Evolutionary conservation across 2,329 filamentous ascomycete genomes (phyloP).

Genomic region (Scorias spongiosa): DNA sequence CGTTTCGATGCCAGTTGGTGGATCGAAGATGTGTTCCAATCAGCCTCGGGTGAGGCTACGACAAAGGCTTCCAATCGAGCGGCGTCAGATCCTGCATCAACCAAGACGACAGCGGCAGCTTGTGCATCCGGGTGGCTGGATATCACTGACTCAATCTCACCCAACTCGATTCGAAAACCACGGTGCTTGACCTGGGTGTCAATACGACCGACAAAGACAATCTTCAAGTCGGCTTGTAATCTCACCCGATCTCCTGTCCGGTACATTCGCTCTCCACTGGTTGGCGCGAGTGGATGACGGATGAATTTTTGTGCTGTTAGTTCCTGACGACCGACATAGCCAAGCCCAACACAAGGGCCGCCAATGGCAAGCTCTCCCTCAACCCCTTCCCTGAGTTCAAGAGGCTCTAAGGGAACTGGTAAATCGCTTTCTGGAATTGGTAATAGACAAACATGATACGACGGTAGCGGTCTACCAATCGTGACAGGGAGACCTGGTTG

Average conservation of each 20-base stretch:
- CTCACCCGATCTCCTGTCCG: constrained; percentile 11
- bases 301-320: constrained; percentile 13
- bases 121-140: constrained; percentile 55
- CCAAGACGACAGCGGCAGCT: constrained; percentile 23
- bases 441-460: no score
- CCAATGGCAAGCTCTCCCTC: constrained; percentile 11
- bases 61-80: constrained; percentile 13
- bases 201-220: constrained; percentile 51
- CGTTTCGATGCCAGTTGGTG: constrained; percentile 6
- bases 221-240: constrained; percentile 8
- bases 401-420: constrained; percentile 1
- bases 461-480: no score
- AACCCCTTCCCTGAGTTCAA: constrained; percentile 6
- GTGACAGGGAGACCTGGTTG: no score
- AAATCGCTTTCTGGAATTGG: neutral
- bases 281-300: constrained; percentile 7
- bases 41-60: constrained; percentile 6
- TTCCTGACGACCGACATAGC: constrained; percentile 9
- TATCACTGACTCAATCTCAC: constrained; percentile 74
- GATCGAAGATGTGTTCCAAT: constrained; percentile 7
- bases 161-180: constrained; percentile 82
- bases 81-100: constrained; percentile 7
- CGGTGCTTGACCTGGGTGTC: constrained; percentile 89
- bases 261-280: constrained; percentile 7
- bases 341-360: constrained; percentile 10